Conservation (phyloP, 1,284 basidiomycete species). For the Xerocomus nothofagi region DNA sequence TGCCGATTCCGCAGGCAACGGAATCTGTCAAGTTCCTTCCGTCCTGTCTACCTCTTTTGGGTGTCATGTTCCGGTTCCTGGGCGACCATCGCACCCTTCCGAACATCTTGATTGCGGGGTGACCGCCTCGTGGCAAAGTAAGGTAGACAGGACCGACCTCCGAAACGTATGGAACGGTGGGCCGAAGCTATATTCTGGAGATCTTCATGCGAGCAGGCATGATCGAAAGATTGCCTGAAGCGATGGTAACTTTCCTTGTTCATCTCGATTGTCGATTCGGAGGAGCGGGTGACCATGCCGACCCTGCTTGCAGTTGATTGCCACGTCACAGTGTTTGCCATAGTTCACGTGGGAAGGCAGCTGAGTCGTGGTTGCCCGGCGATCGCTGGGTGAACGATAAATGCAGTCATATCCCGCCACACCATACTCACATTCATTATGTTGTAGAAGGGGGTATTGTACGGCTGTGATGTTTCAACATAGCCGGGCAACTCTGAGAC, state of each 20-base stretch:
- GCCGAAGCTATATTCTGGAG: slow-evolving; percentile 1
- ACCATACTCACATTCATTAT: not conserved
- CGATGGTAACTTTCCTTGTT: not conserved
- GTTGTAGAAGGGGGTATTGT: not conserved
- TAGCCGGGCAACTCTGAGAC: too few species aligned
- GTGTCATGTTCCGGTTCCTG: not conserved
- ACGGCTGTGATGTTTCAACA: not conserved
- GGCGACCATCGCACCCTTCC: not conserved
- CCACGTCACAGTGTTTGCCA: slow-evolving; percentile 20
- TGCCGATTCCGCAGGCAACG: not conserved
- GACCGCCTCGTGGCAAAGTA: not conserved
- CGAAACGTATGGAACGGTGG: slow-evolving; percentile 6
- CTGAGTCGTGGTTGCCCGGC: not conserved
- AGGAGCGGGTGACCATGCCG: not conserved
- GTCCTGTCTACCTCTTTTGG: slow-evolving; percentile 1
- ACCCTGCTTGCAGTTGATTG: slow-evolving; percentile 2
- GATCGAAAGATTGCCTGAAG: not conserved
- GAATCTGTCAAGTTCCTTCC: not conserved
- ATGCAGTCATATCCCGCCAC: too few species aligned
- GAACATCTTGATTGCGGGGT: slow-evolving; percentile 11
- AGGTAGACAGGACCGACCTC: slow-evolving; percentile 18
- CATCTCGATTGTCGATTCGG: slow-evolving; percentile 3
- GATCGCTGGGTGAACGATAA: not conserved
- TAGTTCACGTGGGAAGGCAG: slow-evolving; percentile 9
- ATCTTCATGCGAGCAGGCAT: not conserved